Evolutionary conservation across 2,329 filamentous ascomycete genomes (phyloP), one percentile per base, ranked within the genome.

Genomic region (Paradendryphiella salina): DNA sequence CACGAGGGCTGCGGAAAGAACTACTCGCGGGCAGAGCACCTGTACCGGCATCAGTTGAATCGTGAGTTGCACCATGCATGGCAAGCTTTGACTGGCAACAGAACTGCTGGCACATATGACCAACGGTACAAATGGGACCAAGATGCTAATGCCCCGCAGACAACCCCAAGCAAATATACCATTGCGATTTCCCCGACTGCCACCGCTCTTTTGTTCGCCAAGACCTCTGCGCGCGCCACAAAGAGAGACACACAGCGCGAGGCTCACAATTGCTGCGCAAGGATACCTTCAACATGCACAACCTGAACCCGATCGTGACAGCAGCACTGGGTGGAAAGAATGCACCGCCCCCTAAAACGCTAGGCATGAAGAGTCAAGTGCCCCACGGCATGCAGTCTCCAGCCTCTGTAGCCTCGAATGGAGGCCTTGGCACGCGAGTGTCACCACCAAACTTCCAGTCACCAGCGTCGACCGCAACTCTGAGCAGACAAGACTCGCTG

Each of bases 21-120:
- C 70, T 99, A 99, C 73, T 96, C 93, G 20, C 84, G 94, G 70
- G 93, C 94, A 7, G 94, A 97, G 75, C 94, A 99, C 78, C 79
- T 99, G 77, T 96, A 96, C 76, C 85, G 94, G 37, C 93, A 97
- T 75, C 92, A 97, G 76, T 77, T 97, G 61, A 99, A 99, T 71
- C 94, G 88, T 91, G 80, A 73, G 85, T 78, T 40, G 7, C 32
- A 18, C 20, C 29, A 34, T 9, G 18, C 17, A 15, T 37, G 2
- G 31, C 28, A 42, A 26, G 18, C 46, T 42, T 28, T 32, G 13
- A 17, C 13, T 37, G 26, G n/a, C 34, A 20, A 35, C 10, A 35
- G 4, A 14, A 9, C 20, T 20, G n/a, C 20, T 20, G n/a, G 6
- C 14, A 23, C 10, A 18, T 1, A 18, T 26, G 21, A 11, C 18